phyloP scores from a whole-genome alignment of 768 basidiomycete genomes.

The Cyclocybe cylindracea region DNA sequence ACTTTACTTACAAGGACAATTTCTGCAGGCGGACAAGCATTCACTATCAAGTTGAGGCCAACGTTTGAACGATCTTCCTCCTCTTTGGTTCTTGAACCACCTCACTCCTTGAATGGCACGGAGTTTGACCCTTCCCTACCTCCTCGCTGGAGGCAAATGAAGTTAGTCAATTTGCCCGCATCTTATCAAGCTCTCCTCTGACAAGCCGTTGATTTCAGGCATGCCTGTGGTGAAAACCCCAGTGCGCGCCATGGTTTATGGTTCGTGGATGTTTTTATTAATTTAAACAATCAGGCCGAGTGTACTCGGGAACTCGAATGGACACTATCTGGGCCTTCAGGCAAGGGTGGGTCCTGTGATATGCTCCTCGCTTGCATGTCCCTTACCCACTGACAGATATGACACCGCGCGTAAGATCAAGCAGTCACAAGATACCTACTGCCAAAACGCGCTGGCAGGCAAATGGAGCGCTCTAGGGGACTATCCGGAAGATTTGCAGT shows the following conservation, averaged over 20 bases:
- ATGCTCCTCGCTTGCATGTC: conserved; percentile 16
- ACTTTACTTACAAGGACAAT: conserved; percentile 1
- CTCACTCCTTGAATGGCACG: conserved; percentile 48
- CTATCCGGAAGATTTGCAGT: conserved; percentile 69
- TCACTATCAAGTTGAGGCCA: conserved; percentile 76
- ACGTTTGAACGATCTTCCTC: conserved; percentile 71
- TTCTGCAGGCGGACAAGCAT: conserved; percentile 72
- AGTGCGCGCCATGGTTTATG: conserved; percentile 32
- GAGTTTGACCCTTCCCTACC: conserved; percentile 35
- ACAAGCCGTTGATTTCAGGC: conserved; percentile 25
- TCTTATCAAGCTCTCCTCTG: not conserved
- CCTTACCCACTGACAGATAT: conserved; percentile 44
- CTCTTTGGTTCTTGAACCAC: conserved; percentile 80
- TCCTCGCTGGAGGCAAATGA: conserved; percentile 73
- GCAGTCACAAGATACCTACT: conserved; percentile 64
- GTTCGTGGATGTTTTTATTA: conserved; percentile 2
- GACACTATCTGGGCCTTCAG: conserved; percentile 70
- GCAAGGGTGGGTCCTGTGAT: conserved; percentile 39
- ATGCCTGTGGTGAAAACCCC: conserved; percentile 60
- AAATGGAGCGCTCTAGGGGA: conserved; percentile 49
- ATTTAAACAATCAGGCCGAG: conserved; percentile 30
- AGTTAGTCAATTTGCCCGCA: conserved; percentile 37
- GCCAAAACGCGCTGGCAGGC: conserved; percentile 47
- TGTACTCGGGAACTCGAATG: conserved; percentile 56
- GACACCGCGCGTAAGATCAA: conserved; percentile 64